Conservation (phyloP, 2,329 filamentous ascomycete genomes). For the Dothiorella sarmentorum region DNA sequence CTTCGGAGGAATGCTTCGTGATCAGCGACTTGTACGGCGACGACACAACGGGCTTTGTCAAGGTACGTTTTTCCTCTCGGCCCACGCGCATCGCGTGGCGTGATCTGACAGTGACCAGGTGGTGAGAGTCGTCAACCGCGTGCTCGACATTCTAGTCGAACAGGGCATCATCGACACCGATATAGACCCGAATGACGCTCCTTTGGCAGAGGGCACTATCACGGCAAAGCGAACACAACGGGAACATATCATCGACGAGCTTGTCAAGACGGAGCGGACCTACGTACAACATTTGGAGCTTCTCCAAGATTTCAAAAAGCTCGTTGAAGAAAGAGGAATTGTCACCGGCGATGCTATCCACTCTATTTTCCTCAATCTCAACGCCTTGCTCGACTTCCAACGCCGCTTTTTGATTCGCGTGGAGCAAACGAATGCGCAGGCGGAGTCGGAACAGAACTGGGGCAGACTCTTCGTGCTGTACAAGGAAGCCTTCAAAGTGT, state of each 20-base stretch:
- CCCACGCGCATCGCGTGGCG: background rate
- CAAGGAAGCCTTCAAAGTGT: constrained; percentile 85
- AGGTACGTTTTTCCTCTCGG: constrained; percentile 55
- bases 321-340: constrained; percentile 80
- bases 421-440: constrained; percentile 87
- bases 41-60: constrained; percentile 96
- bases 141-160: constrained; percentile 80
- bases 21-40: constrained; percentile 88
- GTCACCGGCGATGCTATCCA: constrained; percentile 88
- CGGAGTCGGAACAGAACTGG: constrained; percentile 79
- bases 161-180: constrained; percentile 62
- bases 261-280: constrained; percentile 93
- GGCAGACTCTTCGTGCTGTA: constrained; percentile 84
- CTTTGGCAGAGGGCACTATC: constrained; percentile 30
- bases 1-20: constrained; percentile 81
- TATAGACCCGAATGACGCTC: constrained; percentile 38
- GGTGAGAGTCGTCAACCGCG: constrained; percentile 85
- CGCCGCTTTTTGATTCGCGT: constrained; percentile 91
- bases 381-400: constrained; percentile 91
- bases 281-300: constrained; percentile 97
- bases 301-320: constrained; percentile 85
- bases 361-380: constrained; percentile 94
- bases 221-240: constrained; percentile 64
- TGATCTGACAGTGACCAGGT: constrained; percentile 51
- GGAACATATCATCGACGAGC: constrained; percentile 85